Base-by-base conservation (phyloP, 495 filamentous ascomycete genomes). In the Penicillium subrubescens region DNA sequence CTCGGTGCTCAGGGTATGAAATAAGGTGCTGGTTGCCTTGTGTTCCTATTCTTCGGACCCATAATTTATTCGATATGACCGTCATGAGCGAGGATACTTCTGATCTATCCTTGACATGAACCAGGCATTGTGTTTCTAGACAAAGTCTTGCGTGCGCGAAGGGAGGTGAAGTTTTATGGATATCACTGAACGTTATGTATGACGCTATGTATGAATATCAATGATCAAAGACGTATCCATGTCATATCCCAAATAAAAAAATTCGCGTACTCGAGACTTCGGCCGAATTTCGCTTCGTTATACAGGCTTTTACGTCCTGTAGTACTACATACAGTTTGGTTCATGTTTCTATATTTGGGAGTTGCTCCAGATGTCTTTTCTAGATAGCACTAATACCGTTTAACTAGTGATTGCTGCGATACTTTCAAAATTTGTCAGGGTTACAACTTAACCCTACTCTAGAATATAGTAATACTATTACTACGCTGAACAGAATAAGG, bases 1-100 rank as follows among this genome's bases (percentile, higher is more conserved):
- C 25, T 67, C 0, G 73, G 75, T 35, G 70, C 74, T 37, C 68
- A 71, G 14, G 64, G 64, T 25, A 54, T 57, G 5, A 63, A 63
- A 25, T 69, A 59, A 56, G 46, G 50, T 55, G 50, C 37, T 60
- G 33, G 27, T 52, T 57, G 11, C 35, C 27, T 31, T 46, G 11
- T 15, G 21, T 21, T 51, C 4, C n/a, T 14, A 39, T 21, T 17
- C 1, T 44, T 19, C 19, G 43, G 19, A 21, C 8, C 6, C n/a
- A 23, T 11, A 12, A 17, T 21, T 44, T 21, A 2, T 6, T 43
- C 5, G 15, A 21, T 1, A 17, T 41, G 17, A 17, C 12, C 12
- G 37, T 41, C 37, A 41, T 51, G 46, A 27, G 12, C 21, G 41
- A 48, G 39, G 57, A 60, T 48, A 34, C 39, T 48, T 48, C 57